Conservation (phyloP, 2,329 filamentous ascomycete genomes). For the Didymella arachidicola region DNA sequence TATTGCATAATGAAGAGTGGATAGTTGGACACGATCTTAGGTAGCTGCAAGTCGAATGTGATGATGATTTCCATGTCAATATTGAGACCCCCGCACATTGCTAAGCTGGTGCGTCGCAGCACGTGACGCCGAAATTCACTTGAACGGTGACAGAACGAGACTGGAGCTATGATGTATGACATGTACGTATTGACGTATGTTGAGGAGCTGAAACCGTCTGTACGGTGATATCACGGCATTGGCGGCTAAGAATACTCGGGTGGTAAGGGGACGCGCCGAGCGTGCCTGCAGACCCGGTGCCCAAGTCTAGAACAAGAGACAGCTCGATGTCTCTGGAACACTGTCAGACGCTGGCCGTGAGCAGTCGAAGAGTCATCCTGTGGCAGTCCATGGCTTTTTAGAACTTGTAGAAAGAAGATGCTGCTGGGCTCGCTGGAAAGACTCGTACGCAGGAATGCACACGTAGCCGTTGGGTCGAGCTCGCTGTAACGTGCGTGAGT, state of each 20-base stretch:
- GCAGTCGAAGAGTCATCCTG: not conserved
- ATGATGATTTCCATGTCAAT: slow-evolving; percentile 16
- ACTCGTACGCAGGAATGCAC: slow-evolving; percentile 17
- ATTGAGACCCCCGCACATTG: not conserved
- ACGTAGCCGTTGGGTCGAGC: slow-evolving; percentile 13
- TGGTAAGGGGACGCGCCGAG: slow-evolving; percentile 21
- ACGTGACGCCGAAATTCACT: not conserved
- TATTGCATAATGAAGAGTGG: slow-evolving; percentile 44
- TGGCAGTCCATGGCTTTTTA: not conserved
- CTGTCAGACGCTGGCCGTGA: slow-evolving; percentile 4
- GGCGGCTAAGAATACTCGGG: slow-evolving; percentile 23
- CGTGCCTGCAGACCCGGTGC: slow-evolving; percentile 20
- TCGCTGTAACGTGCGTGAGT: slow-evolving; percentile 15
- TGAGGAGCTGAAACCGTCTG: slow-evolving; percentile 7
- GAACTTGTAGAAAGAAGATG: not conserved
- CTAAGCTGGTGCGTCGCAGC: not conserved
- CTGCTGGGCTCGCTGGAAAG: slow-evolving; percentile 4
- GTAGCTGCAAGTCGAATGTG: slow-evolving; percentile 22
- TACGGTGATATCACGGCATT: slow-evolving; percentile 14
- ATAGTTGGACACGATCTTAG: slow-evolving; percentile 19
- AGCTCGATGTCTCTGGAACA: slow-evolving; percentile 7
- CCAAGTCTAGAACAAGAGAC: slow-evolving; percentile 22
- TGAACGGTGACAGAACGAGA: not conserved
- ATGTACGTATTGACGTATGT: not conserved
- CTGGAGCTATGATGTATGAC: not conserved